Conservation (phyloP, 768 basidiomycete genomes). For the Leccinellum luteum region DNA sequence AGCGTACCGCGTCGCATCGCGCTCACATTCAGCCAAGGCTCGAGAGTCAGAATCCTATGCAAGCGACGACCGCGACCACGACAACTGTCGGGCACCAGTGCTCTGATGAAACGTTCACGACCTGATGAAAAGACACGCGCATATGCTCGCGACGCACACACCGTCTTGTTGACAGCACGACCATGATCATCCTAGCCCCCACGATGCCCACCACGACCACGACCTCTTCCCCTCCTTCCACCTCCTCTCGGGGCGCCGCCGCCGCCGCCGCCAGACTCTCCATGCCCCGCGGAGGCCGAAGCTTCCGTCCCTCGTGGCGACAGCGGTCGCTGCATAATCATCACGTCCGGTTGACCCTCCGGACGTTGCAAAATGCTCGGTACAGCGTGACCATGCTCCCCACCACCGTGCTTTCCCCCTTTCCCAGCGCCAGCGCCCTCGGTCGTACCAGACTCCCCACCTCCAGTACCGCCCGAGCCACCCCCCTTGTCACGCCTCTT, state of each 20-base stretch:
- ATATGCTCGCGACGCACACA: constrained; percentile 1
- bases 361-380: constrained; percentile 28
- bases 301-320: constrained; percentile 14
- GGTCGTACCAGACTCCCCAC: constrained; percentile 12
- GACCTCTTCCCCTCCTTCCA: constrained; percentile 28
- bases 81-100: neutral
- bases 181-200: constrained; percentile 18
- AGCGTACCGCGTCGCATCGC: too few species aligned
- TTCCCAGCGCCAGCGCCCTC: neutral
- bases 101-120: neutral
- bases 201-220: constrained; percentile 32
- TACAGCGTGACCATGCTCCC: constrained; percentile 4
- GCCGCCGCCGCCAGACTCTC: neutral
- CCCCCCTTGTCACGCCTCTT: constrained; percentile 37
- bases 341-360: constrained; percentile 11
- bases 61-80: neutral
- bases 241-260: constrained; percentile 16
- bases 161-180: neutral
- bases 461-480: constrained; percentile 11
- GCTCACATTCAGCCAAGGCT: neutral
- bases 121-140: neutral
- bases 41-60: neutral
- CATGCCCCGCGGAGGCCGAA: neutral
- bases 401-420: constrained; percentile 17
- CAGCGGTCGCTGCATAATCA: constrained; percentile 11